Conservation (phyloP, 257 asterid species). For the Agastache rugosa region DNA sequence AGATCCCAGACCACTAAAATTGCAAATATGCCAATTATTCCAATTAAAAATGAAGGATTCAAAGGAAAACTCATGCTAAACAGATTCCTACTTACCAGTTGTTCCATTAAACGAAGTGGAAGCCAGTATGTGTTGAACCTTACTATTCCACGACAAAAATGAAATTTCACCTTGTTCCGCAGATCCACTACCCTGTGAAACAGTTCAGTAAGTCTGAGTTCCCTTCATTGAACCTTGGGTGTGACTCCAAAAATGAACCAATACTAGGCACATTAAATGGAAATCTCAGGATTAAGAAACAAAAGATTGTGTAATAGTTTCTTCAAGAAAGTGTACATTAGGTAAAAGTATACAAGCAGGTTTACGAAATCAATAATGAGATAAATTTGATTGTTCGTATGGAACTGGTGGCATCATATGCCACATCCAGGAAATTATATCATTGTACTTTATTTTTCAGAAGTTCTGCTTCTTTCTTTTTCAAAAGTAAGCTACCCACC, state of each 20-base stretch:
- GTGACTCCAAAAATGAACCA: slow-evolving; percentile 10
- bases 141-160: slow-evolving; percentile 87
- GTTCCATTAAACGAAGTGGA: slow-evolving; percentile 93
- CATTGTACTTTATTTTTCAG: slow-evolving; percentile 10
- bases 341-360: background rate
- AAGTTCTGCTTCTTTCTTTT: background rate
- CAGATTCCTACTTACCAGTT: slow-evolving; percentile 62
- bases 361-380: slow-evolving; percentile 4
- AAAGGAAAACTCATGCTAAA: slow-evolving; percentile 33
- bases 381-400: background rate
- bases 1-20: slow-evolving; percentile 95
- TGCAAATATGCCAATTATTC: slow-evolving; percentile 39
- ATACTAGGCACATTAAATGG: slow-evolving; percentile 8
- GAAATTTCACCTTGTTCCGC: slow-evolving; percentile 97
- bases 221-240: slow-evolving; percentile 3
- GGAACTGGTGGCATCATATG: slow-evolving; percentile 6
- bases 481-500: background rate
- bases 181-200: slow-evolving; percentile 87
- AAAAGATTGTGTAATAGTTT: background rate
- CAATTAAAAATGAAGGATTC: slow-evolving; percentile 33
- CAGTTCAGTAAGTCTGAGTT: slow-evolving; percentile 35
- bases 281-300: slow-evolving; percentile 19
- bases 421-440: background rate
- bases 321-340: background rate
- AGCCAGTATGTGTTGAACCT: slow-evolving; percentile 89